Conservation (phyloP, 2,329 filamentous ascomycete genomes). For the Epichloe gansuensis region DNA sequence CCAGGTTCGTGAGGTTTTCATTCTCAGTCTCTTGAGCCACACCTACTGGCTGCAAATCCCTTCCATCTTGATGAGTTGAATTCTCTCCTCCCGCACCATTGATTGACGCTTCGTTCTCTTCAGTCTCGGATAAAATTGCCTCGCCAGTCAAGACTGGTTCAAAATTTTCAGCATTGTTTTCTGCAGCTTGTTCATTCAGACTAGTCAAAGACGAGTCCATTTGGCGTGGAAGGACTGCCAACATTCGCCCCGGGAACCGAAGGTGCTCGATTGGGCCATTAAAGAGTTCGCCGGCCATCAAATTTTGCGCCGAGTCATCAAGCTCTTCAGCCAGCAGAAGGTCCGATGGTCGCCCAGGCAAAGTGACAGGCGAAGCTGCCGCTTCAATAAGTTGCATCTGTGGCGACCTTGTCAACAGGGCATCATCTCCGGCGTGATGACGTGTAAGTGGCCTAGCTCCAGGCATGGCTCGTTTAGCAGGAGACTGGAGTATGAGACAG, state of each 20-base stretch:
- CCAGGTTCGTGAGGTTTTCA: background rate
- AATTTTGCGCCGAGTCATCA: slow-evolving; percentile 7
- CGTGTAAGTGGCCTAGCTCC: slow-evolving; percentile 22
- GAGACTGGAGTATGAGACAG: slow-evolving; percentile 36
- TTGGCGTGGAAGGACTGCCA: slow-evolving; percentile 31
- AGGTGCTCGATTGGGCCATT: slow-evolving; percentile 23
- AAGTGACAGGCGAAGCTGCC: slow-evolving; percentile 17
- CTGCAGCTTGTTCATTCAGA: slow-evolving; percentile 12
- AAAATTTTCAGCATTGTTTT: background rate
- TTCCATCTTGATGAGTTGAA: background rate
- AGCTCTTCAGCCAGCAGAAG: slow-evolving; percentile 26
- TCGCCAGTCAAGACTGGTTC: background rate
- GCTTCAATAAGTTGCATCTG: slow-evolving; percentile 25
- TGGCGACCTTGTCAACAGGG: slow-evolving; percentile 17
- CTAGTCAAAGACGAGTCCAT: slow-evolving; percentile 25
- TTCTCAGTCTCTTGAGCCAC: background rate
- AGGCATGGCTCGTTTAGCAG: slow-evolving; percentile 33
- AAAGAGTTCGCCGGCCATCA: slow-evolving; percentile 20
- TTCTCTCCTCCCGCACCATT: background rate
- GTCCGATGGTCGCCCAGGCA: slow-evolving; percentile 19
- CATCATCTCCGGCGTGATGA: slow-evolving; percentile 11
- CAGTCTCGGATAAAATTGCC: background rate
- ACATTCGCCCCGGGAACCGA: slow-evolving; percentile 33
- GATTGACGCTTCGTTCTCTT: background rate
- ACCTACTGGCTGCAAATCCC: background rate